Evolutionary conservation across 352 stramenopile species (phyloP).

Genomic region (Globisporangium yorkense): DNA sequence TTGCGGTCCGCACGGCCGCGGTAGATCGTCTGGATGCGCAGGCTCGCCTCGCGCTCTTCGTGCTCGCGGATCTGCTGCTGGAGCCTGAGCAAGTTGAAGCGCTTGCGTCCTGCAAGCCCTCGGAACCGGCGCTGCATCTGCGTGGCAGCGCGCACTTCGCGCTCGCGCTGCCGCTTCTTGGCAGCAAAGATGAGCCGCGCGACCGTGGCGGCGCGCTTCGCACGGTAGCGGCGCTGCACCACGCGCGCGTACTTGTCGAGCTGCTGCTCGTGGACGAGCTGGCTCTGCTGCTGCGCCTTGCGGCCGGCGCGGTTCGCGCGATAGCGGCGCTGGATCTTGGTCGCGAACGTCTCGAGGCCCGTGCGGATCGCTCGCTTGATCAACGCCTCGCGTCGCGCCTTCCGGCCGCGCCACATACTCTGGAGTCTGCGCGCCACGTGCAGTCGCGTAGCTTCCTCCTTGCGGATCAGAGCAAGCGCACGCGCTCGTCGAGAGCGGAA

Average conservation of each 20-base stretch:
- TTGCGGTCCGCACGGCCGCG: slow-evolving; percentile 43
- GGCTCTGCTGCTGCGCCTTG: slow-evolving; percentile 23
- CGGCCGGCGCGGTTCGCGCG: slow-evolving; percentile 31
- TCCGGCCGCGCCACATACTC: slow-evolving; percentile 55
- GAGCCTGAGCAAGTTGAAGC: slow-evolving; percentile 27
- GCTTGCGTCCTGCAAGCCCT: slow-evolving; percentile 26
- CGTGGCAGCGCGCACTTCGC: slow-evolving; percentile 34
- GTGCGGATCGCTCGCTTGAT: slow-evolving; percentile 40
- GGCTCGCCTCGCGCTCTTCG: slow-evolving; percentile 33
- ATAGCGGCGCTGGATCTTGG: slow-evolving; percentile 66
- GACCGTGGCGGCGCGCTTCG: slow-evolving; percentile 30
- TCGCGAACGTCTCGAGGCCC: slow-evolving; percentile 42
- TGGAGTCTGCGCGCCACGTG: slow-evolving; percentile 52
- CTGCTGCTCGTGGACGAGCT: slow-evolving; percentile 37
- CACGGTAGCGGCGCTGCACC: slow-evolving; percentile 60
- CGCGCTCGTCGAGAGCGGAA: slow-evolving; percentile 43
- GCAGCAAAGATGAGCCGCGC: slow-evolving; percentile 30
- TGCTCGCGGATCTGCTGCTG: slow-evolving; percentile 21
- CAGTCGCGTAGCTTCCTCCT: slow-evolving; percentile 31
- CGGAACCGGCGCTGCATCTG: slow-evolving; percentile 54
- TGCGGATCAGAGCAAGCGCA: slow-evolving; percentile 18
- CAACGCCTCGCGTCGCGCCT: slow-evolving; percentile 38
- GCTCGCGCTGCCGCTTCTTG: slow-evolving; percentile 22
- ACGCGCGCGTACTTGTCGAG: slow-evolving; percentile 32
- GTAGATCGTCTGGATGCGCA: slow-evolving; percentile 55